Conservation (phyloP, 768 basidiomycete species). For the Lentinula aciculospora region DNA sequence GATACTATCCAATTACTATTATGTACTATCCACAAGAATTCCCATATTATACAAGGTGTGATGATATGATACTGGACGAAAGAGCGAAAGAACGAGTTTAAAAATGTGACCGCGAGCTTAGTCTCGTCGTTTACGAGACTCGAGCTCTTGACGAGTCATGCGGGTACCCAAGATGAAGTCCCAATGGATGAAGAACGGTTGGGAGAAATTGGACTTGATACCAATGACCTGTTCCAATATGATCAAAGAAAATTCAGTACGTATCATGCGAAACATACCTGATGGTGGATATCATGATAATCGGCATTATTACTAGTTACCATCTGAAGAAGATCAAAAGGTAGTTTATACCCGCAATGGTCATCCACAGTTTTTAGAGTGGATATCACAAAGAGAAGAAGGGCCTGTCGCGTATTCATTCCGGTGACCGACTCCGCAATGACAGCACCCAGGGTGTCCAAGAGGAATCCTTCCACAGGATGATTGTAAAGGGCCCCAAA, state of each 20-base stretch:
- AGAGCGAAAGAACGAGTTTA: not conserved
- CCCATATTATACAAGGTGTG: not conserved
- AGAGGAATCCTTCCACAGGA: constrained; percentile 86
- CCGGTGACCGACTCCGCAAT: constrained; percentile 65
- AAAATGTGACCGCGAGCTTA: constrained; percentile 21
- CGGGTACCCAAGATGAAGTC: constrained; percentile 80
- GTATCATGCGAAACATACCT: constrained; percentile 38
- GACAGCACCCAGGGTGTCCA: constrained; percentile 79
- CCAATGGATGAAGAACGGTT: constrained; percentile 97
- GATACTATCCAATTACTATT: not conserved
- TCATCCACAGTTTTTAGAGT: constrained; percentile 94
- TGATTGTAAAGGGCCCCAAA: constrained; percentile 98
- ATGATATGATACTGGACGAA: not conserved
- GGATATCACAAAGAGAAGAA: constrained; percentile 76
- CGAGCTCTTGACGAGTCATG: constrained; percentile 68
- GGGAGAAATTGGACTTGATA: constrained; percentile 93
- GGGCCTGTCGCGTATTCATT: constrained; percentile 79
- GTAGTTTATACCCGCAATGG: constrained; percentile 86
- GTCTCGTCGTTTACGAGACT: constrained; percentile 36
- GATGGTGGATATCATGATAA: constrained; percentile 98
- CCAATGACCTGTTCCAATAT: constrained; percentile 50
- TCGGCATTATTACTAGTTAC: constrained; percentile 87
- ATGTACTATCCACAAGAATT: not conserved
- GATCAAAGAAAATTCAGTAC: not conserved
- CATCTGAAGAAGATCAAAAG: constrained; percentile 89